phyloP scores from a whole-genome alignment of 2,329 filamentous ascomycete genomes.

The Cladophialophora psammophila region DNA sequence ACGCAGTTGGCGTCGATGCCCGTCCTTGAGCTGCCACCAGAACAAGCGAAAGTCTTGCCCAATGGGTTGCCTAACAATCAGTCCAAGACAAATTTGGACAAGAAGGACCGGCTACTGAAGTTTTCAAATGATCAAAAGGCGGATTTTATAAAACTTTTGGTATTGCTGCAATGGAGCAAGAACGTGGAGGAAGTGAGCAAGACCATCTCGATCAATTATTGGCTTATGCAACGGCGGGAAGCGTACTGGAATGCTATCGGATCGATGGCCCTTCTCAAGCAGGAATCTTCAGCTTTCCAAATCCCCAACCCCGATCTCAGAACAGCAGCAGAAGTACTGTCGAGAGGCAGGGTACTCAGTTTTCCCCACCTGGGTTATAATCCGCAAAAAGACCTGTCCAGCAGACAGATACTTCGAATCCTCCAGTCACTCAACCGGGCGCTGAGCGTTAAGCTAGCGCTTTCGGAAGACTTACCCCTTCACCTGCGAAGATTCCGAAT shows the following conservation, averaged over 20 bases:
- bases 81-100: slow-evolving; percentile 69
- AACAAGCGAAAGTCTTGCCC: slow-evolving; percentile 25
- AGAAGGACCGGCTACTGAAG: slow-evolving; percentile 76
- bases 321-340: slow-evolving; percentile 84
- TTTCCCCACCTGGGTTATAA: slow-evolving; percentile 85
- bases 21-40: slow-evolving; percentile 58
- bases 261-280: slow-evolving; percentile 74
- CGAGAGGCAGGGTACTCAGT: slow-evolving; percentile 77
- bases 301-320: slow-evolving; percentile 89
- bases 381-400: slow-evolving; percentile 72
- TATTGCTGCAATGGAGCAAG: slow-evolving; percentile 89
- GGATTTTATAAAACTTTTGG: slow-evolving; percentile 90
- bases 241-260: slow-evolving; percentile 68
- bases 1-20: slow-evolving; percentile 73
- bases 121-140: slow-evolving; percentile 82
- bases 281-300: slow-evolving; percentile 73
- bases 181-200: slow-evolving; percentile 80
- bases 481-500: slow-evolving; percentile 81
- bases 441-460: slow-evolving; percentile 80
- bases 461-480: slow-evolving; percentile 82
- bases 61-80: slow-evolving; percentile 45
- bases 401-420: slow-evolving; percentile 75
- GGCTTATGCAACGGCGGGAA: slow-evolving; percentile 70
- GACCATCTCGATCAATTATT: slow-evolving; percentile 83
- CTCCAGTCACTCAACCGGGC: slow-evolving; percentile 83